Evolutionary conservation across 2,329 filamentous ascomycete genomes (phyloP), one percentile per base, ranked within the genome.

Genomic region (Orbilia quercus): DNA sequence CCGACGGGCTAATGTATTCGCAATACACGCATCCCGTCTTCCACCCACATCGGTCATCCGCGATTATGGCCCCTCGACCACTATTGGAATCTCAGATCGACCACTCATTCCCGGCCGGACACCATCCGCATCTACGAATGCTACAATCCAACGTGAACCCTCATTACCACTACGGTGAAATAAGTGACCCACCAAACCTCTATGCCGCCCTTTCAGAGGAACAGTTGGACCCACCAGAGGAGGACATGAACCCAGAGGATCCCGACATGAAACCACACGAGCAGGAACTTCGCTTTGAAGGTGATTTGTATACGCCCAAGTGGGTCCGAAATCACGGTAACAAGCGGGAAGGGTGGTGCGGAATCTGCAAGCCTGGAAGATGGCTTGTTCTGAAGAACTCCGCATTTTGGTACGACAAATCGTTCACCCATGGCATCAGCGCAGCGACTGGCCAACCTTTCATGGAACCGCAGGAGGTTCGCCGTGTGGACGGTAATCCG

Each of bases 381-480:
- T 96, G 92, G 92, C 85, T 94, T 60, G 91, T 93, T 14, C 83
- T 96, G 70, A 96, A 95, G 83, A 95, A 96, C 82, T 93, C 90
- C 63, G 91, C 91, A 5, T 96, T 91, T 80, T 96, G 92, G 91
- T 96, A 96, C 80, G 91, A 96, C 82, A 94, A 95, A 83, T 91
- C 89, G 66, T 96, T 95, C 80, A 91, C 90, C 1, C 92, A 96
- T 79, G 91, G 91, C 54, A 91, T 96, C 80, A 92, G 90, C 79
- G 91, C 90, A 25, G 89, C 90, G 2, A 94, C 91, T 0, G 91
- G 91, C 22, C 88, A 85, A 75, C 87, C 89, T 2, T 94, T 95
- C 82, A 88, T 91, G 79, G 88, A 90, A 76, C 91, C 91, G 1
- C 87, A 90, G 74, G 86, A 91, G 78, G 91, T 88, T 20, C 84